Evolutionary conservation across 441 rosid species (phyloP).

Genomic region (Mallotus repandus): DNA sequence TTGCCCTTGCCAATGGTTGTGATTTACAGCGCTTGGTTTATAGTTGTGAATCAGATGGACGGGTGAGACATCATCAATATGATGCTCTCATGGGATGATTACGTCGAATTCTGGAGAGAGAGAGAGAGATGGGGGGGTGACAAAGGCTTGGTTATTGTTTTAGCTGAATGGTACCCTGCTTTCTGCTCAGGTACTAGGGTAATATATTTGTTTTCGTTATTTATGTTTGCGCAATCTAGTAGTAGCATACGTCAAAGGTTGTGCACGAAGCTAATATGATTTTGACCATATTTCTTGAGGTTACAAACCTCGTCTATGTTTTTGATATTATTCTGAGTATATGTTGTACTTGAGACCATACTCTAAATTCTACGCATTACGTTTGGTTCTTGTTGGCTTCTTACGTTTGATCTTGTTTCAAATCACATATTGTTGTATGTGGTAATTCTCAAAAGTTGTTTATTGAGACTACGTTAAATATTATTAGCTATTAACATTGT

Average conservation of each 20-base stretch:
- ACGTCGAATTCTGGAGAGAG: neutral
- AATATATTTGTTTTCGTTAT: slow-evolving; percentile 11
- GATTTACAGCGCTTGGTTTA: neutral
- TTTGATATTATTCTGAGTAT: slow-evolving; percentile 12
- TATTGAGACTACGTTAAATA: too few species aligned
- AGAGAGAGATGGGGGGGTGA: slow-evolving; percentile 11
- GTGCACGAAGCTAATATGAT: too few species aligned
- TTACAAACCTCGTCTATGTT: neutral
- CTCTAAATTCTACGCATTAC: neutral
- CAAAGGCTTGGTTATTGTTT: slow-evolving; percentile 31
- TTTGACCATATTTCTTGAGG: slow-evolving; percentile 10
- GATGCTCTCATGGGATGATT: slow-evolving; percentile 1
- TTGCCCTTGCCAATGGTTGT: neutral
- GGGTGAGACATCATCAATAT: slow-evolving; percentile 3
- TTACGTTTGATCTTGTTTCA: too few species aligned
- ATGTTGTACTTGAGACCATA: neutral
- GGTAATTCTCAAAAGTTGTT: too few species aligned
- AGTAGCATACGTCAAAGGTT: too few species aligned
- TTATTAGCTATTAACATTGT: too few species aligned
- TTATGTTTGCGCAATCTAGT: neutral
- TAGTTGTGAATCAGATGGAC: neutral
- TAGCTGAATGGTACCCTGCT: slow-evolving; percentile 5
- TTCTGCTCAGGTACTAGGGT: slow-evolving; percentile 10
- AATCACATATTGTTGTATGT: too few species aligned
- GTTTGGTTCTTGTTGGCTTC: neutral